phyloP scores from a whole-genome alignment of 1,284 basidiomycete species.

The Quambalaria eucalypti region DNA sequence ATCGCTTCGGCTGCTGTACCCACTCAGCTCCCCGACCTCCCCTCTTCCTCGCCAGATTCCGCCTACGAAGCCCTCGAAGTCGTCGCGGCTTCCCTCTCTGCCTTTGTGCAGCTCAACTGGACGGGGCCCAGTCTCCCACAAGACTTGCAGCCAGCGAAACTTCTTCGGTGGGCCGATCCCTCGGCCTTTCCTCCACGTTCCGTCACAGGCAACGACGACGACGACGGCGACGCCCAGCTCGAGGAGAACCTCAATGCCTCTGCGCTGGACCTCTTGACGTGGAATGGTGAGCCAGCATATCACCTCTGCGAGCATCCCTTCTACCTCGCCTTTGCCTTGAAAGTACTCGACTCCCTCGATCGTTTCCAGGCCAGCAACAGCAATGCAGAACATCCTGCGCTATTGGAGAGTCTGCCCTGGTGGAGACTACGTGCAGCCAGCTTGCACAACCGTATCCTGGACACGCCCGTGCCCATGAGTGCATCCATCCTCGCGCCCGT shows the following conservation, averaged over 20 bases:
- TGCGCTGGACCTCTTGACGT: slow-evolving; percentile 68
- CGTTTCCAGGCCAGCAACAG: not conserved
- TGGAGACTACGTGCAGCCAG: slow-evolving; percentile 70
- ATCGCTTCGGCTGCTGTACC: no score
- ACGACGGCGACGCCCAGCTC: slow-evolving; percentile 24
- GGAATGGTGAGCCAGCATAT: slow-evolving; percentile 88
- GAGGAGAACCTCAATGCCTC: slow-evolving; percentile 57
- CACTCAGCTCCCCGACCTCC: not conserved
- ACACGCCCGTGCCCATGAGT: slow-evolving; percentile 67
- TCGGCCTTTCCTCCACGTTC: slow-evolving; percentile 52
- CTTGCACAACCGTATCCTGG: slow-evolving; percentile 74
- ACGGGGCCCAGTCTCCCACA: slow-evolving; percentile 75
- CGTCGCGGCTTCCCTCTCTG: slow-evolving; percentile 71
- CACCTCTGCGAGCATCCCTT: slow-evolving; percentile 68
- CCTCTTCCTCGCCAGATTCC: not conserved
- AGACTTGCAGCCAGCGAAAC: slow-evolving; percentile 13
- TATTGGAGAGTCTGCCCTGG: slow-evolving; percentile 44
- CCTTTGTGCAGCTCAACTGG: slow-evolving; percentile 91
- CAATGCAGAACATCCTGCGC: no score
- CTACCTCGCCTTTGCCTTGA: slow-evolving; percentile 67
- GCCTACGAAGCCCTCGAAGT: slow-evolving; percentile 52
- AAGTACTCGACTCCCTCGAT: slow-evolving; percentile 56
- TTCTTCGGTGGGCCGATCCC: slow-evolving; percentile 48
- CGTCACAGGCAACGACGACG: slow-evolving; percentile 48
- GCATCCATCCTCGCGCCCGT: slow-evolving; percentile 53